phyloP scores from a whole-genome alignment of 331 rosid species.

The Prunus yedoensis region DNA sequence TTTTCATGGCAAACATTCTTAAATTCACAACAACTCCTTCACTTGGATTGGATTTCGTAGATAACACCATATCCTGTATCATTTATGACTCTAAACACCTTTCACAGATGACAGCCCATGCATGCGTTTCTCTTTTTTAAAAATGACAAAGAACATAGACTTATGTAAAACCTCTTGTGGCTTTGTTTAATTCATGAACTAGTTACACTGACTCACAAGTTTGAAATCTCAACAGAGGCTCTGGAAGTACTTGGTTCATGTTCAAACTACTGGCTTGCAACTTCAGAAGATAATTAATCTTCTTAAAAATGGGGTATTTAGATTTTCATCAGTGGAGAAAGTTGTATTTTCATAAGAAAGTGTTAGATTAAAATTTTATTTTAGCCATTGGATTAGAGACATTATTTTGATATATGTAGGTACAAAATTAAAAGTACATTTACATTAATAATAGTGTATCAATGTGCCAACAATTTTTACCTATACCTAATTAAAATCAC shows the following conservation, averaged over 20 bases:
- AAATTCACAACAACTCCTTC: background rate
- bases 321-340: background rate
- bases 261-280: background rate
- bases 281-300: background rate
- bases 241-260: background rate
- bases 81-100: background rate
- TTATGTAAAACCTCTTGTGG: background rate
- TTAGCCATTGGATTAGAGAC: too few species aligned
- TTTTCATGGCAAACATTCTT: background rate
- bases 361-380: background rate
- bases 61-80: background rate
- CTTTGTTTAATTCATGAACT: slow-evolving; percentile 5
- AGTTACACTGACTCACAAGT: background rate
- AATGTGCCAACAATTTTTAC: too few species aligned
- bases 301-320: background rate
- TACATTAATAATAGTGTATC: too few species aligned
- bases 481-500: too few species aligned
- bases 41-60: slow-evolving; percentile 1
- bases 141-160: background rate
- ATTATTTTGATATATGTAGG: too few species aligned
- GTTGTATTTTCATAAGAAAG: background rate
- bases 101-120: background rate
- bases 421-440: too few species aligned
- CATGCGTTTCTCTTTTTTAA: too few species aligned
- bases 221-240: background rate